Base-by-base conservation (phyloP, 305 asterid genomes). In the Ajuga reptans region DNA sequence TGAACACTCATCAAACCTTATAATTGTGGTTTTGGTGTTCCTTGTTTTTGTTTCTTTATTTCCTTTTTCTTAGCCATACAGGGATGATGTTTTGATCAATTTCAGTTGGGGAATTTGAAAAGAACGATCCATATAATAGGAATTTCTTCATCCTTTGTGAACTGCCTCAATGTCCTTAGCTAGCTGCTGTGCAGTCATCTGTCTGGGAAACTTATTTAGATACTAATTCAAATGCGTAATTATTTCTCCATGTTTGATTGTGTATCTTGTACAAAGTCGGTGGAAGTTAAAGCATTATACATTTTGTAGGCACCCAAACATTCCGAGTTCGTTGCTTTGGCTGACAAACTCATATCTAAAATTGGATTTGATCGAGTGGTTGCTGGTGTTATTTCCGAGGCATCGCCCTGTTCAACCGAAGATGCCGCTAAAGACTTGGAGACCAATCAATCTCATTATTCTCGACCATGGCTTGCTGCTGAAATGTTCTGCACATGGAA, bases 401-500 rank as follows among this genome's bases (percentile, higher is more conserved):
- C 77, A 72, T 74, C 82, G 58, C 66, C 87, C 66, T 75, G 84
- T 74, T 74, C 84, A 61, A 57, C 76, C 51, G 76, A 74, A 68
- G 83, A 76, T 78, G 77, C 83, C 71, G 65, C 42, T 73, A 39
- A 24, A 33, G 75, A 75, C 74, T 80, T 60, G 50, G 55, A 73
- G 62, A 77, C 74, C 47, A 45, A 78, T 70, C 77, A 70, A 50
- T 73, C 76, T 76, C 84, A 71, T 36, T 76, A 80, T 80, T 72
- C 95, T 72, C 95, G 99, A 52, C 88, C 96, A 66, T 94, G 99
- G 99, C 96, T 94, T 80, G 99, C 96, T 55, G 97, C 89, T 72
- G 99, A 94, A 80, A 83, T 94, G 58, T 85, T 94, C 66, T 94
- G 99, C 88, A 77, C 97, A 41, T 89, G 97, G 97, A 83, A 86